Evolutionary conservation across 1,284 basidiomycete species (phyloP).

Genomic region (Testicularia cyperi): DNA sequence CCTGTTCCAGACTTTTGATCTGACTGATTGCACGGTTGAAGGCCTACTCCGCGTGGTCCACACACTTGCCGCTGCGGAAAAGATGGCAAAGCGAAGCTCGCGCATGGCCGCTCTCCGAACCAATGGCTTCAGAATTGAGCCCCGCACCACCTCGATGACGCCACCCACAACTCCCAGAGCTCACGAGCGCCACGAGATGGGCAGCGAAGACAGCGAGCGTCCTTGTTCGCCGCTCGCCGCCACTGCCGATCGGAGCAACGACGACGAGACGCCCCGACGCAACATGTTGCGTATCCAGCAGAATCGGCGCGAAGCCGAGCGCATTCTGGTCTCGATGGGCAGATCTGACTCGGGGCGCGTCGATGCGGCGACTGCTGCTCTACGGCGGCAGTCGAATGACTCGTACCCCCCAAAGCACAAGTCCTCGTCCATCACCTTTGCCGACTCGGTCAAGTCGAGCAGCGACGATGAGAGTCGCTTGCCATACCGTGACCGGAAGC

Average conservation of each 20-base stretch:
- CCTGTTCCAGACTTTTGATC: conserved; percentile 44
- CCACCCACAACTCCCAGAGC: conserved; percentile 31
- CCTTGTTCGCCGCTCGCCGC: conserved; percentile 20
- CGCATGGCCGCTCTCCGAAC: conserved; percentile 8
- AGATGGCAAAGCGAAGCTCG: conserved; percentile 16
- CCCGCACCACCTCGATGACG: conserved; percentile 32
- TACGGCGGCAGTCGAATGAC: conserved; percentile 27
- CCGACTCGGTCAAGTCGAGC: conserved; percentile 34
- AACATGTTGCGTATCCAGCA: conserved; percentile 20
- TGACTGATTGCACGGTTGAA: conserved; percentile 37
- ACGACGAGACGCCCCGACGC: conserved; percentile 21
- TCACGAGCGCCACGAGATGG: conserved; percentile 16
- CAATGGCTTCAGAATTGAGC: conserved; percentile 26
- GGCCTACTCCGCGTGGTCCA: conserved; percentile 45
- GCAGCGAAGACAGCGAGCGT: background rate
- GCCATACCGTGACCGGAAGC: conserved; percentile 49
- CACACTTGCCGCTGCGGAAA: conserved; percentile 35
- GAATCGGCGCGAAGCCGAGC: conserved; percentile 36
- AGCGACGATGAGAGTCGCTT: conserved; percentile 38
- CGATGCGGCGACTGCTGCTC: conserved; percentile 2
- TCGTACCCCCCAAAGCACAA: conserved; percentile 5
- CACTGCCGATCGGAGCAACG: conserved; percentile 14
- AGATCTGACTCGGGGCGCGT: conserved; percentile 6
- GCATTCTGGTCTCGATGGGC: conserved; percentile 22
- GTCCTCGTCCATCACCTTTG: conserved; percentile 40